These are phyloP conservation scores for Hypoxylon lenormandii DNA, from an alignment of 495 filamentous ascomycete genomes.

Conservation along the genomic window DNA sequence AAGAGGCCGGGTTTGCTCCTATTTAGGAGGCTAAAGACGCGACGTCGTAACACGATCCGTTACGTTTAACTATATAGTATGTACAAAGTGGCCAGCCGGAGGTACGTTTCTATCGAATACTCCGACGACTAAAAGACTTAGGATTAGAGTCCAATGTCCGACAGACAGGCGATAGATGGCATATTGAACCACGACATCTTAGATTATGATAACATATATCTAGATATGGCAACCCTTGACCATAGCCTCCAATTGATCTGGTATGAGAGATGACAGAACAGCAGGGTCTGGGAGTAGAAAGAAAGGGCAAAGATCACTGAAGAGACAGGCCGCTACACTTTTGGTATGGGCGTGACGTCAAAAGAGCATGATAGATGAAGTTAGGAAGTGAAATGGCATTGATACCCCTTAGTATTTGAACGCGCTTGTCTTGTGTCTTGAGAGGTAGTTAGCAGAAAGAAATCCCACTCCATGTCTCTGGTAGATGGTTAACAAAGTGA, in stretches of 20 bases:
- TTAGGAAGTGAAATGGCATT: conserved; percentile 19
- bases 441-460: background rate
- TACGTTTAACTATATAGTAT: background rate
- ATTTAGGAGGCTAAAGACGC: conserved; percentile 34
- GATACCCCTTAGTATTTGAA: conserved; percentile 37
- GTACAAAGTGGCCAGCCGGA: background rate
- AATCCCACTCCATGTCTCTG: conserved; percentile 7
- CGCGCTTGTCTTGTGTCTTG: conserved; percentile 30
- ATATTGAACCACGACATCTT: background rate
- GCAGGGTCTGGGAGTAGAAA: background rate
- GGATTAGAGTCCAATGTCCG: background rate
- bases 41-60: background rate
- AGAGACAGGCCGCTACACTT: background rate
- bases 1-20: conserved; percentile 62
- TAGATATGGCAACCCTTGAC: background rate
- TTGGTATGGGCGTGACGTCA: background rate
- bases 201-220: background rate
- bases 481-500: background rate
- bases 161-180: background rate
- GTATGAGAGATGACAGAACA: background rate
- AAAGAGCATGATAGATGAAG: conserved; percentile 6
- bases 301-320: background rate
- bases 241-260: background rate
- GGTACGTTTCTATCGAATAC: background rate
- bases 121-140: background rate